Conservation (phyloP, 2,329 filamentous ascomycete species). For the Chaetomiaceae sp. region DNA sequence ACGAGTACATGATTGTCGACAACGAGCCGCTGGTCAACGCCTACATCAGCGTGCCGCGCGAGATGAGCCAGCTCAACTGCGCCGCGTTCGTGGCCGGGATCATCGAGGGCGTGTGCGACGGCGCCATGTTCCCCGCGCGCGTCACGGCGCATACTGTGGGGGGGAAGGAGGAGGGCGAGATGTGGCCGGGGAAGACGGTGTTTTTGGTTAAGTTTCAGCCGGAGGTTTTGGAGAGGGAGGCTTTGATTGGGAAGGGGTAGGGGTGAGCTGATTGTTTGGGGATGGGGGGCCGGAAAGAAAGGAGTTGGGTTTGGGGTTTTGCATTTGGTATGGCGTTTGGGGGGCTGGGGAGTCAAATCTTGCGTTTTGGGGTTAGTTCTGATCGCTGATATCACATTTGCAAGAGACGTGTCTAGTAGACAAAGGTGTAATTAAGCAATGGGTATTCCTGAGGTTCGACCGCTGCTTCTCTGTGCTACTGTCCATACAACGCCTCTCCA, state of each 20-base stretch:
- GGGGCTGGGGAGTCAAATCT: background rate
- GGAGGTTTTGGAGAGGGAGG: slow-evolving; percentile 90
- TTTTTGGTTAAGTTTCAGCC: slow-evolving; percentile 89
- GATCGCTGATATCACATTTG: slow-evolving; percentile 1
- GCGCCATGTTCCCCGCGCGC: slow-evolving; percentile 79
- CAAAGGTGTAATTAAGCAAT: background rate
- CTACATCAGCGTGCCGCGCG: slow-evolving; percentile 86
- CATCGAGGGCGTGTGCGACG: slow-evolving; percentile 93
- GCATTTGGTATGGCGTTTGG: slow-evolving; percentile 18
- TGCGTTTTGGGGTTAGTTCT: background rate
- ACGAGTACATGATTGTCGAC: slow-evolving; percentile 99
- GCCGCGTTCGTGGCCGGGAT: slow-evolving; percentile 93
- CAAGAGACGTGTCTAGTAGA: background rate
- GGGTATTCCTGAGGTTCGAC: slow-evolving; percentile 2
- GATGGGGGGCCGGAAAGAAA: background rate
- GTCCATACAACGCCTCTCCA: background rate
- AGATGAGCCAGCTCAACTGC: slow-evolving; percentile 96
- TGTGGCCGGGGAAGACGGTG: slow-evolving; percentile 96
- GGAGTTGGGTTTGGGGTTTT: background rate
- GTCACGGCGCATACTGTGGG: slow-evolving; percentile 83
- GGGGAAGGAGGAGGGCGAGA: slow-evolving; percentile 58
- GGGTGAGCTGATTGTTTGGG: background rate
- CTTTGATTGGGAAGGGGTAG: slow-evolving; percentile 51
- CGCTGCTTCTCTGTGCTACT: background rate
- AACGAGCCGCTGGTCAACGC: slow-evolving; percentile 95